phyloP scores from a whole-genome alignment of 1,284 basidiomycete species.

The Acaromyces ingoldii region DNA sequence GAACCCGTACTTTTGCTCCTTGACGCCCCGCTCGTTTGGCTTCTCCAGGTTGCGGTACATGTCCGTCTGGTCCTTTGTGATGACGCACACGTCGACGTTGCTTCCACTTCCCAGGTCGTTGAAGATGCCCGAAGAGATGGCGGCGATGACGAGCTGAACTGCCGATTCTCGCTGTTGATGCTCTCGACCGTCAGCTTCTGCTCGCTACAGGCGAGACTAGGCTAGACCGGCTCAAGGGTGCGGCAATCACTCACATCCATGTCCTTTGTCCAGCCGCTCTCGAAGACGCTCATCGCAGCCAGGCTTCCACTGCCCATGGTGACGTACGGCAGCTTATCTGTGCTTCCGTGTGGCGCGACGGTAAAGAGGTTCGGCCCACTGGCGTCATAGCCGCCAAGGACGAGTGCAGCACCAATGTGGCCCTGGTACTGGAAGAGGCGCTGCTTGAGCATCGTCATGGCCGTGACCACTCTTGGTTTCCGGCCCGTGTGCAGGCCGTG shows the following conservation, averaged over 20 bases:
- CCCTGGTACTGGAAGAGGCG: slow-evolving; percentile 82
- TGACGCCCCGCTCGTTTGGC: slow-evolving; percentile 44
- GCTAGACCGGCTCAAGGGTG: too few relatives aligned
- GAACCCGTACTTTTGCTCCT: slow-evolving; percentile 53
- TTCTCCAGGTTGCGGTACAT: slow-evolving; percentile 44
- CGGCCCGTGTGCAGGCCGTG: slow-evolving; percentile 48
- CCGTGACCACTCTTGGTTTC: slow-evolving; percentile 74
- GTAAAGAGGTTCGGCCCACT: slow-evolving; percentile 95
- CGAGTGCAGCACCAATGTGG: slow-evolving; percentile 88
- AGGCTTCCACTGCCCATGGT: slow-evolving; percentile 96
- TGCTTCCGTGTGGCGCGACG: slow-evolving; percentile 92
- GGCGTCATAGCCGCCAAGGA: slow-evolving; percentile 90
- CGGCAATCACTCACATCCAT: slow-evolving; percentile 61
- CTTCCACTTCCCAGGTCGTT: slow-evolving; percentile 97
- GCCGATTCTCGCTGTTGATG: slow-evolving; percentile 80
- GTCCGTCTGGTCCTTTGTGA: slow-evolving; percentile 54
- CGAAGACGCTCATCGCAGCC: slow-evolving; percentile 98
- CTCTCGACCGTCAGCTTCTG: background rate
- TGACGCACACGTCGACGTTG: slow-evolving; percentile 94
- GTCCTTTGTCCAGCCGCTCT: slow-evolving; percentile 75
- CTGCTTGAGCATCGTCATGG: slow-evolving; percentile 97
- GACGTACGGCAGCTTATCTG: slow-evolving; percentile 97
- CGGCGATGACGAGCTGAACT: slow-evolving; percentile 74
- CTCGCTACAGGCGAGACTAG: too few relatives aligned
- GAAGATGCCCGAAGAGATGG: slow-evolving; percentile 94